phyloP scores from a whole-genome alignment of 2,329 filamentous ascomycete genomes.

The Mariannaea elegans region DNA sequence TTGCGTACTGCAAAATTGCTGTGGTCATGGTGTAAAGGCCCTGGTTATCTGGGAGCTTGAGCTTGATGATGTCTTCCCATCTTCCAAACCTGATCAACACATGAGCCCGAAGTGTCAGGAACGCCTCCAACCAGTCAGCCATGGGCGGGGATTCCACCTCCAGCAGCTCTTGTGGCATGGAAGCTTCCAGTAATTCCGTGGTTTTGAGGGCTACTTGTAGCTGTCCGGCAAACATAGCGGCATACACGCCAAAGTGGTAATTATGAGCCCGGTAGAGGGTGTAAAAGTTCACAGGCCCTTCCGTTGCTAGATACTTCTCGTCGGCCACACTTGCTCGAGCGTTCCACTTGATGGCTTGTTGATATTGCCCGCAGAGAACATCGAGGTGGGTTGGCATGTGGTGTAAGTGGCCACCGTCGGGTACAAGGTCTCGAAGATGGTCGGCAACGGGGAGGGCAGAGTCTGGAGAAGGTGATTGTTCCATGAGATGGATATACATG shows the following conservation, averaged over 20 bases:
- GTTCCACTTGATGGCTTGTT: constrained; percentile 73
- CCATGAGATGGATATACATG: constrained; percentile 80
- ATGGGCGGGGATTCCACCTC: constrained; percentile 73
- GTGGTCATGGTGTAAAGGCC: constrained; percentile 74
- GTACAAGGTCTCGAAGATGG: constrained; percentile 69
- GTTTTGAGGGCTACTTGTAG: constrained; percentile 69
- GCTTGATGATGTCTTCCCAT: constrained; percentile 71
- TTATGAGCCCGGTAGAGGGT: constrained; percentile 79
- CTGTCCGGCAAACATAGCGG: constrained; percentile 79
- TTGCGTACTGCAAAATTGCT: constrained; percentile 74
- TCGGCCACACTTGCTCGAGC: constrained; percentile 72
- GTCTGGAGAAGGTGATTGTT: constrained; percentile 76
- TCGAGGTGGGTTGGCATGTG: constrained; percentile 85
- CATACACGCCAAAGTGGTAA: constrained; percentile 79
- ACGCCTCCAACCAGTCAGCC: constrained; percentile 81
- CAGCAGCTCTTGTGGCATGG: constrained; percentile 70
- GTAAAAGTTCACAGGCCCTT: constrained; percentile 76
- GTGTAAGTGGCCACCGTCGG: constrained; percentile 74
- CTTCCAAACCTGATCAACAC: constrained; percentile 77
- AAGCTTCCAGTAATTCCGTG: constrained; percentile 64
- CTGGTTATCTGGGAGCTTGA: constrained; percentile 65
- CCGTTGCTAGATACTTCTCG: constrained; percentile 67
- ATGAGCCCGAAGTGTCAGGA: constrained; percentile 73
- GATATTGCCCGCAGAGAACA: constrained; percentile 73
- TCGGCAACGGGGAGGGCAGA: constrained; percentile 68